Base-by-base conservation (phyloP, 371 early-diverging fungal species). In the Lichtheimia hyalospora region DNA sequence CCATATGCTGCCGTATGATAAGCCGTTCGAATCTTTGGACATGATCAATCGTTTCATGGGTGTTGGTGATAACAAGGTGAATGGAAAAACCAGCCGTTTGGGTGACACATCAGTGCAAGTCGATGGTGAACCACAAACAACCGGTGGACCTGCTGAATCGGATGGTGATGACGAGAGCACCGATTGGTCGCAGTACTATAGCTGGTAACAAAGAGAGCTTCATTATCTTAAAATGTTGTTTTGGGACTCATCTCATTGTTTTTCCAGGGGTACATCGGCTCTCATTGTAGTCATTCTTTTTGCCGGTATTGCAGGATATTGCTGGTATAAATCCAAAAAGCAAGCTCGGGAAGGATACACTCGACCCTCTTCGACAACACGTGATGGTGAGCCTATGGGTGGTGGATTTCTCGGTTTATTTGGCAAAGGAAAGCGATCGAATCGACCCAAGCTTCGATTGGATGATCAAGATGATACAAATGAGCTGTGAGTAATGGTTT, bases 1-100 rank as follows among this genome's bases (percentile, higher is more conserved):
- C 40, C 95, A 94, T 66, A 94, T 94, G 95, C 86, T 87, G 0
- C 89, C 93, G 18, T 84, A 91, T 34, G 93, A 93, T 63, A 62
- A 73, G 40, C 90, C 92, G 0, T 40, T 71, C 13, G 89, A 77
- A 34, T 72, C 85, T 13, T 56, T 87, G 43, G 92, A 88, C 53
- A 86, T 93, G 84, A 85, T 91, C 57, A 88, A 91, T 66, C 77
- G 90, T 39, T 85, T 91, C 52, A 84, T 93, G 60, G 80, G 86
- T 16, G 82, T 82, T 7, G 73, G 74, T 20, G 66, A 68, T 52
- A 65, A 68, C 24, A 41, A 59, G n/a, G 75, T 77, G 4, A 63
- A 66, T 12, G 79, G 77, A 0, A 43, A 40, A 34, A 50, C 57
- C 4, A 77, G 78, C 46, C 66, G 66, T 56, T 66, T 81, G 3